phyloP scores from a whole-genome alignment of 805 yeast species.

The Lachancea dasiensis region DNA sequence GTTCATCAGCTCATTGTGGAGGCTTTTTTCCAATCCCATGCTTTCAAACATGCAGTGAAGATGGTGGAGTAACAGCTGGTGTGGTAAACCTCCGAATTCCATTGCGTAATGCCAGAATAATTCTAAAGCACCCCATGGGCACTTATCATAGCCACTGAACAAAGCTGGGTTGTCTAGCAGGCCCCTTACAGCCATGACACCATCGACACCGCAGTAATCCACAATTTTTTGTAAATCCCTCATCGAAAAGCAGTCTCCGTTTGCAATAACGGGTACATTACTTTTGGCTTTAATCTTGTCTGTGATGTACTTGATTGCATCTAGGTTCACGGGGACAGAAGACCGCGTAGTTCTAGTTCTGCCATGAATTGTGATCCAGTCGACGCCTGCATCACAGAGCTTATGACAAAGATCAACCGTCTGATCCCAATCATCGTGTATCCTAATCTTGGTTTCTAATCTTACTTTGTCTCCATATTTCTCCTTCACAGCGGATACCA shows the following conservation, averaged over 20 bases:
- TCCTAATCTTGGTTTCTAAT: constrained; percentile 87
- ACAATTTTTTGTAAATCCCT: constrained; percentile 62
- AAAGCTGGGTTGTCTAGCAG: constrained; percentile 79
- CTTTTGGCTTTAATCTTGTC: constrained; percentile 32
- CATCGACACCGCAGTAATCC: constrained; percentile 69
- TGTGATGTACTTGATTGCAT: constrained; percentile 66
- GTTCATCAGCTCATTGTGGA: constrained; percentile 60
- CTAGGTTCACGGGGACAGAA: constrained; percentile 74
- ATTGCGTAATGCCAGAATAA: constrained; percentile 72
- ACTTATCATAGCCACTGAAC: constrained; percentile 62
- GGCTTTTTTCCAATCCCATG: constrained; percentile 39
- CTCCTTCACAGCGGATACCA: constrained; percentile 79
- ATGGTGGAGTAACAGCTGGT: constrained; percentile 80
- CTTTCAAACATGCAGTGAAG: constrained; percentile 75
- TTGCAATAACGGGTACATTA: constrained; percentile 89
- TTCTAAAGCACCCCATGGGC: constrained; percentile 93
- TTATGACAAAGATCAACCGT: constrained; percentile 66
- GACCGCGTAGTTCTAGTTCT: constrained; percentile 81
- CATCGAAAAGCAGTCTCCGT: constrained; percentile 83
- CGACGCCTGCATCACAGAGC: constrained; percentile 85
- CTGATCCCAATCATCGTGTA: constrained; percentile 67
- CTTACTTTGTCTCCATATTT: constrained; percentile 67
- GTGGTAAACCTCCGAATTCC: constrained; percentile 74
- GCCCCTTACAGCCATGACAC: constrained; percentile 95
- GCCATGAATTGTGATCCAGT: constrained; percentile 92